These are phyloP conservation scores for Kitagawia praeruptora DNA, from an alignment of 129 eudicot genomes.

Conservation along the genomic window DNA sequence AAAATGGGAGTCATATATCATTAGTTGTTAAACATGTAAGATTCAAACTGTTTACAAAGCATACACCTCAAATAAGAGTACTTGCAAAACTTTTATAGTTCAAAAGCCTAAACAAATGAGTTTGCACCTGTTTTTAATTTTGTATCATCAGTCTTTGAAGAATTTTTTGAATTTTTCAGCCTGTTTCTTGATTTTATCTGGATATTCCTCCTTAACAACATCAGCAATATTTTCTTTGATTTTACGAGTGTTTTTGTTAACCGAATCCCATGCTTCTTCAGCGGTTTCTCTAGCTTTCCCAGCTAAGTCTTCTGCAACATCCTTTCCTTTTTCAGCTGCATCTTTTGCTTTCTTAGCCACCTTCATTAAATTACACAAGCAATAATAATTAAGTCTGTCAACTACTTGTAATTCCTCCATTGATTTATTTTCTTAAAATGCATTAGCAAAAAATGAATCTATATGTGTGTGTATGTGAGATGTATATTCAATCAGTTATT, in stretches of 20 bases:
- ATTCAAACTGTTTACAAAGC: not conserved
- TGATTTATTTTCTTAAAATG: not conserved
- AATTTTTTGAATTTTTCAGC: conserved; percentile 26
- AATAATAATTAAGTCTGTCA: not conserved
- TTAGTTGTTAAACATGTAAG: not conserved
- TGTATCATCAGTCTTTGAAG: not conserved
- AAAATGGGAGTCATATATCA: too few relatives aligned
- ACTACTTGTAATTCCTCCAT: not conserved
- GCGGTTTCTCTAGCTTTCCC: conserved; percentile 61
- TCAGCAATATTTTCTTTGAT: conserved; percentile 44
- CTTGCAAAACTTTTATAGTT: too few relatives aligned
- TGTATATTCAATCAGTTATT: not conserved
- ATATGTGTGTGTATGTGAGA: not conserved
- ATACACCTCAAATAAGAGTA: too few relatives aligned
- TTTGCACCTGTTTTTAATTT: too few relatives aligned
- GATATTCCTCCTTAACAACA: conserved; percentile 37
- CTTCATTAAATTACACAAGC: conserved; percentile 13
- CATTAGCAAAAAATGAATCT: not conserved
- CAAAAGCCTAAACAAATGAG: too few relatives aligned
- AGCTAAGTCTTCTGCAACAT: conserved; percentile 37
- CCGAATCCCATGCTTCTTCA: conserved; percentile 60
- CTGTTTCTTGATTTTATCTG: conserved; percentile 30
- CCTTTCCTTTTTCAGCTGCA: conserved; percentile 34
- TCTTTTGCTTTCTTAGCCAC: conserved; percentile 40
- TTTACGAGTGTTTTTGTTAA: conserved; percentile 47